Base-by-base conservation (phyloP, 495 filamentous ascomycete species). In the Geopyxis carbonaria region DNA sequence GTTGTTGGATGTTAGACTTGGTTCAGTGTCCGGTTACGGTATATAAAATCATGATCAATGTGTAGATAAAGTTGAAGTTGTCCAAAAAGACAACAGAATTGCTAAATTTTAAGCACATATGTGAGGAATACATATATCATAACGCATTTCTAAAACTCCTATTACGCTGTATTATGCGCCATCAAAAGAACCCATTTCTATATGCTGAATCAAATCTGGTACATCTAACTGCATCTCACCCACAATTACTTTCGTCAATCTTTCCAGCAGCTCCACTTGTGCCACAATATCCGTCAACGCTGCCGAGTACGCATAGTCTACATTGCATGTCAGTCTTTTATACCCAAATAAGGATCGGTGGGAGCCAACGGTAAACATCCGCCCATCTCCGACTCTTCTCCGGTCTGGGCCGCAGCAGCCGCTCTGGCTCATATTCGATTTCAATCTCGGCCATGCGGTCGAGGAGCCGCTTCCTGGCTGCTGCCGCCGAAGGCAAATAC, bases 241-340 rank as follows among this genome's bases (percentile, higher is more conserved):
- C 40, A 61, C 59, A 45, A 73, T 66, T 22, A 59, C 60, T 48
- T 65, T 73, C 0, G 66, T 70, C 42, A 60, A 71, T 34, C 54
- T 61, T 51, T 70, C 59, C 35, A 73, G 47, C 31, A 61, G 53
- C 40, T 66, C 62, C 8, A 73, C 43, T 35, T 72, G 61, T 45
- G 63, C 61, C 8, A 73, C 68, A 42, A 69, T 69, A 32, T 67
- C 67, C 11, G 68, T 72, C 48, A 72, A 53, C 24, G 66, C 68
- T 31, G 63, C 58, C n/a, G 65, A 66, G 44, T 61, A 67, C 2
- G 59, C 57, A 48, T 65, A 67, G 20, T 57, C 51, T 55, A 24
- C 13, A 11, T 21, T 25, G 23, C 5, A n/a, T 22, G 35, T 29
- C 1, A 34, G 16, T 9, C 27, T 31, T 18, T 0, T 3, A 7